Base-by-base conservation (phyloP, 148 eudicot species). In the Rhododendron ferrugineum region DNA sequence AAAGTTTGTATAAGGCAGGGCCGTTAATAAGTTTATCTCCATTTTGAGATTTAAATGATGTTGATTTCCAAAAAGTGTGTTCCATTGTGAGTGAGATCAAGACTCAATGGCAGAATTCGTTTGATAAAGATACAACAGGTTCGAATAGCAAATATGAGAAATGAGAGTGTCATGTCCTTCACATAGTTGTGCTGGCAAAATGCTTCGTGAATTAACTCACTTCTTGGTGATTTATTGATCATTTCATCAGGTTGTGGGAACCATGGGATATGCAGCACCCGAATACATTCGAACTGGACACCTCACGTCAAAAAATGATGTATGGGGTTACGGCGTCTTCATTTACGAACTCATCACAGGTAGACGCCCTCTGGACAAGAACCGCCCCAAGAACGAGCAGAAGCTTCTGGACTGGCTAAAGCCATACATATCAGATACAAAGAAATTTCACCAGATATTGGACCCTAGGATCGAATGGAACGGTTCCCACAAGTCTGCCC, bases 221-320 rank as follows among this genome's bases (percentile, higher is more conserved):
- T 23, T 36, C 11, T 60, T 81, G 11, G n/a, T 40, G n/a, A 11
- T 14, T 30, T 60, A n/a, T 62, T 62, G 77, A 20, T 6, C 47
- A 10, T 23, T 75, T 70, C 42, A 15, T 84, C 91, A 96, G 99
- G 94, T 95, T 86, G 99, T 95, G 22, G 99, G 99, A 84, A 96
- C 99, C 3, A 79, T 93, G 91, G 99, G 98, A 82, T 96, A 96
- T 80, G 99, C 99, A 79, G 97, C 99, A 79, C 99, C 99, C 7
- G 99, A 96, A 84, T 96, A 96, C 89, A 83, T 96, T 77, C 91
- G 90, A 88, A 95, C 97, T n/a, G 97, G 98, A 32, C 98, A 92
- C 83, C 95, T 96, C 78, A 96, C 98, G 58, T 87, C 88, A 90
- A 96, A 94, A 89, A 96, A 90, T 74, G 99, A 96, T 82, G 95